Evolutionary conservation across 192 early-diverging fungal genomes (phyloP), one percentile per base, ranked within the genome.

Genomic region (Kappamyces sp.): DNA sequence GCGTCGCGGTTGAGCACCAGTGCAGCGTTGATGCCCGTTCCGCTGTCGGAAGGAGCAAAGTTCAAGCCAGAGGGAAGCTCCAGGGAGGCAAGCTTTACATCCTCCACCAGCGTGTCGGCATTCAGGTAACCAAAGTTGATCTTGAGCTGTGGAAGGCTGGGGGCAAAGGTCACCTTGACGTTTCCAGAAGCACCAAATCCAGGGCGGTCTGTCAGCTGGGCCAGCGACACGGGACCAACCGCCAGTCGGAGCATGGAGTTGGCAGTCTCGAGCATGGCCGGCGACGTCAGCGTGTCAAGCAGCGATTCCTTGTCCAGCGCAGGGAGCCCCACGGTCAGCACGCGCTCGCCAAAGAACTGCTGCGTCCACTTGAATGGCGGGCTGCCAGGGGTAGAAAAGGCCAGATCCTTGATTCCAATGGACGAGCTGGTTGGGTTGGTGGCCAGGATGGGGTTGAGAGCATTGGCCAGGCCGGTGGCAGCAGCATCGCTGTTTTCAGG

Each of bases 341-440:
- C 37, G 34, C 49, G 39, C 35, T 59, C 47, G 12, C 63, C 62
- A 55, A 74, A 74, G 29, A 74, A 49, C 5, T 5, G 43, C 2
- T 66, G 14, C 2, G 49, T 60, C 72, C 72, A 74, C 11, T 45
- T 57, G 59, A 74, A 74, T 1, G 61, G 65, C 2, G 57, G 22
- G 30, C 29, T 22, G 0, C 54, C 54, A 41, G 65, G 35, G 12
- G 65, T 39, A 33, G 60, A 58, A 46, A 74, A 68, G 6, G 61
- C n/a, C 37, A 74, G 49, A 2, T 65, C 48, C 15, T 63, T 64
- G 41, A 74, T 37, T 43, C 58, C 54, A 22, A 74, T 62, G 4
- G 32, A 52, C 14, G 65, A 62, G 30, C 65, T 9, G 1, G 34
- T 55, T n/a, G 39, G 29, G 37, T 32, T 55, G 7, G 54, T 39